Evolutionary conservation across 208 protist species (phyloP).

Genomic region (Leishmania tarentolae): DNA sequence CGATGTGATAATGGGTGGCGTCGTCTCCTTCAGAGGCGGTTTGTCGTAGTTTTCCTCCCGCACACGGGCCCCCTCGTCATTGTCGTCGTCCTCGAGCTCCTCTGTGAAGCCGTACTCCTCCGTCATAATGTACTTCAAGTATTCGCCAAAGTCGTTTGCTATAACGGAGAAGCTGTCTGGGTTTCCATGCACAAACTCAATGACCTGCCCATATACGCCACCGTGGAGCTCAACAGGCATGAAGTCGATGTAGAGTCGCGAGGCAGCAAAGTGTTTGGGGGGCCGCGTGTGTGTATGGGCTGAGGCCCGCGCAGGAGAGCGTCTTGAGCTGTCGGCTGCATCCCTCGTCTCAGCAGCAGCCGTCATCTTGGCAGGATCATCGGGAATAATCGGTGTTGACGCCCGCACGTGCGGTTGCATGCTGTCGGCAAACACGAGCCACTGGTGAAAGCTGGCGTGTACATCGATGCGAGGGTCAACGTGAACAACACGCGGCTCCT

Average conservation of each 20-base stretch:
- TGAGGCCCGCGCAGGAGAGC: neutral
- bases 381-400: constrained; percentile 8
- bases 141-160: constrained; percentile 56
- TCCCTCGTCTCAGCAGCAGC: constrained; percentile 5
- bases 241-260: constrained; percentile 63
- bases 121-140: constrained; percentile 54
- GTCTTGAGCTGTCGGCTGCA: neutral
- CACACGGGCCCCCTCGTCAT: constrained; percentile 22
- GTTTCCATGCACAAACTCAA: constrained; percentile 47
- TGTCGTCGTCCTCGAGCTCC: constrained; percentile 59
- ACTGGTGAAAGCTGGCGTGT: constrained; percentile 39
- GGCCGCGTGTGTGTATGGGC: neutral
- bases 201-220: constrained; percentile 43
- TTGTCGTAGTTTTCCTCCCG: neutral
- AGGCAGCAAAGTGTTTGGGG: constrained; percentile 25
- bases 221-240: constrained; percentile 26
- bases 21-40: neutral
- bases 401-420: constrained; percentile 45
- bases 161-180: constrained; percentile 57
- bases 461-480: constrained; percentile 57
- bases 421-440: constrained; percentile 62
- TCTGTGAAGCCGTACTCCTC: constrained; percentile 72
- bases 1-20: neutral
- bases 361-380: constrained; percentile 26
- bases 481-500: constrained; percentile 25